Percentiles rank a stretch among this genome's conserved stretches.
phyloP scores from a whole-genome alignment of 139 green algal species.

The Trebouxia sp. region DNA sequence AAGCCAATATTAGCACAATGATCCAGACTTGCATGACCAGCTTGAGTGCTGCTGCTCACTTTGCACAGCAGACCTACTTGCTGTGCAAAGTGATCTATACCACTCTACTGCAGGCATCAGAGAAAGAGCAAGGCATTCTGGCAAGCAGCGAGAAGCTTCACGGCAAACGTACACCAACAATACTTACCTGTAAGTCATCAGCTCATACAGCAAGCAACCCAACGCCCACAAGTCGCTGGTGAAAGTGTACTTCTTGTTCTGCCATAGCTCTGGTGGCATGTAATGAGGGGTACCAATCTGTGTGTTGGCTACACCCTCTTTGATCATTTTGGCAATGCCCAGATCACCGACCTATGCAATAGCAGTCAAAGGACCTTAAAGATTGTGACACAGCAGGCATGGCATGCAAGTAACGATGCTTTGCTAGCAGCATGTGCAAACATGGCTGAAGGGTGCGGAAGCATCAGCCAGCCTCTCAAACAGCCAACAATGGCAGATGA shows the following conservation, averaged over 20 bases:
- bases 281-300: conserved; percentile 81
- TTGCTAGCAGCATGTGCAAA: no score
- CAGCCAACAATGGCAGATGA: no score
- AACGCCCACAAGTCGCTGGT: conserved; percentile 81
- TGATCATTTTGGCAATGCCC: conserved; percentile 82
- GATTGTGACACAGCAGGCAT: background rate
- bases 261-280: conserved; percentile 88
- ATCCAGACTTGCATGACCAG: no score
- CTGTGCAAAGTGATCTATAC: no score
- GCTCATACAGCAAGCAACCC: conserved; percentile 88
- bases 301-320: conserved; percentile 66
- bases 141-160: background rate
- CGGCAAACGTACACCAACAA: background rate
- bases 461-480: no score
- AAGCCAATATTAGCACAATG: no score
- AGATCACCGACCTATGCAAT: conserved; percentile 65
- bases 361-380: background rate
- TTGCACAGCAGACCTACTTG: no score
- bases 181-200: conserved; percentile 65
- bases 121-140: background rate
- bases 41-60: no score
- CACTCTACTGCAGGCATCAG: background rate
- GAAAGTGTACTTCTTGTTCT: conserved; percentile 78
- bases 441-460: no score
- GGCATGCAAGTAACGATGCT: no score